phyloP scores from a whole-genome alignment of 495 filamentous ascomycete species.

The Penicillium samsonianum region DNA sequence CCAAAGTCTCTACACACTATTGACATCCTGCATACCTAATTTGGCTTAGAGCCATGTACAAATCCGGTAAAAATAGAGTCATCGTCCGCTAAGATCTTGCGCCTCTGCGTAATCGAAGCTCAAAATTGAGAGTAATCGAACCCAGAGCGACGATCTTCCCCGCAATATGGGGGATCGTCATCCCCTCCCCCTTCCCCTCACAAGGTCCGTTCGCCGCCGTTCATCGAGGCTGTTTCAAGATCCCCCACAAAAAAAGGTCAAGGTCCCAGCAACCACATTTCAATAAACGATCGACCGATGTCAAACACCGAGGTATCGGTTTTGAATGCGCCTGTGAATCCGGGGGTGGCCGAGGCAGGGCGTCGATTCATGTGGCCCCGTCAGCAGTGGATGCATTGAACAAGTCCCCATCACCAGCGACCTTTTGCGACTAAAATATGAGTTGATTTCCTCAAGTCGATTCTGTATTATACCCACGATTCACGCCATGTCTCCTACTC shows the following conservation, averaged over 20 bases:
- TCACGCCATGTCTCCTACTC: conserved; percentile 16
- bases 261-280: neutral
- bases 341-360: conserved; percentile 15
- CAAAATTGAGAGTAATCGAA: neutral
- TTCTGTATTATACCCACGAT: neutral
- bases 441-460: neutral
- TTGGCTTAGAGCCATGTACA: neutral
- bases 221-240: neutral
- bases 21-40: neutral
- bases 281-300: neutral
- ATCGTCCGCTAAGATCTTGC: neutral
- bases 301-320: conserved; percentile 11
- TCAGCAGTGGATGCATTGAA: neutral
- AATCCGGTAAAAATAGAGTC: neutral
- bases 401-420: neutral
- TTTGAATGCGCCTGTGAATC: neutral
- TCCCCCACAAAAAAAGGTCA: neutral
- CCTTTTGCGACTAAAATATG: neutral
- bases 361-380: neutral
- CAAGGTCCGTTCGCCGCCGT: neutral
- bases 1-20: neutral
- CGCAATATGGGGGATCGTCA: conserved; percentile 10
- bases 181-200: neutral
- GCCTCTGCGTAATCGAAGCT: neutral
- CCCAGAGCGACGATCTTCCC: conserved; percentile 5